These are phyloP conservation scores for Ramalina intermedia DNA, from an alignment of 495 filamentous ascomycete genomes.

Conservation along the genomic window DNA sequence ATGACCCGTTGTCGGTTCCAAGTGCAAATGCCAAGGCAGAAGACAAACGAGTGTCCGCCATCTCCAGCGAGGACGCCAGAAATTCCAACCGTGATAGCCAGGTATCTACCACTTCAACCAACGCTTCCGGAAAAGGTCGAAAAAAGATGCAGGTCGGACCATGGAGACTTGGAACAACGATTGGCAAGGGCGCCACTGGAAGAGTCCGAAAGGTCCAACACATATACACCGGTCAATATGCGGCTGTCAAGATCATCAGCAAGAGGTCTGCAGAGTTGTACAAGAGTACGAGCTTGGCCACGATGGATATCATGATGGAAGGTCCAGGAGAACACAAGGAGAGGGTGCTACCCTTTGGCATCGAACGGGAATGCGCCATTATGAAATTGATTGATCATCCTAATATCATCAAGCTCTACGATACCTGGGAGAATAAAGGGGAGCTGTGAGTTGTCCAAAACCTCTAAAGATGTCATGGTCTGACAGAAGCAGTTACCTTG, in stretches of 20 bases:
- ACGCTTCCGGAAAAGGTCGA: conserved; percentile 40
- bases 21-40: conserved; percentile 27
- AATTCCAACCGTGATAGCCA: conserved; percentile 56
- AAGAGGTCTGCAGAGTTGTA: conserved; percentile 57
- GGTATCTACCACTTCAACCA: conserved; percentile 53
- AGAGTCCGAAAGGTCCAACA: conserved; percentile 74
- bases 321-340: conserved; percentile 30
- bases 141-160: conserved; percentile 73
- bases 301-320: conserved; percentile 43
- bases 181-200: conserved; percentile 76
- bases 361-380: conserved; percentile 87
- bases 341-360: conserved; percentile 56
- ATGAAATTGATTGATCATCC: conserved; percentile 92
- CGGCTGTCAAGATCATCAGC: conserved; percentile 87
- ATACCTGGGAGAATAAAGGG: conserved; percentile 90
- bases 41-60: conserved; percentile 38
- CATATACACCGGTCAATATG: conserved; percentile 53
- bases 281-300: conserved; percentile 61
- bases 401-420: conserved; percentile 79
- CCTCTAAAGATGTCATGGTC: background rate
- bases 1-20: conserved; percentile 13
- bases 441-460: conserved; percentile 56
- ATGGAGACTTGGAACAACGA: conserved; percentile 76
- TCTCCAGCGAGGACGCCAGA: conserved; percentile 34
- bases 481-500: conserved; percentile 57